Percentiles rank a stretch among this genome's conserved stretches.
Conservation (phyloP, 2,329 filamentous ascomycete species). For the Fusarium piperis region DNA sequence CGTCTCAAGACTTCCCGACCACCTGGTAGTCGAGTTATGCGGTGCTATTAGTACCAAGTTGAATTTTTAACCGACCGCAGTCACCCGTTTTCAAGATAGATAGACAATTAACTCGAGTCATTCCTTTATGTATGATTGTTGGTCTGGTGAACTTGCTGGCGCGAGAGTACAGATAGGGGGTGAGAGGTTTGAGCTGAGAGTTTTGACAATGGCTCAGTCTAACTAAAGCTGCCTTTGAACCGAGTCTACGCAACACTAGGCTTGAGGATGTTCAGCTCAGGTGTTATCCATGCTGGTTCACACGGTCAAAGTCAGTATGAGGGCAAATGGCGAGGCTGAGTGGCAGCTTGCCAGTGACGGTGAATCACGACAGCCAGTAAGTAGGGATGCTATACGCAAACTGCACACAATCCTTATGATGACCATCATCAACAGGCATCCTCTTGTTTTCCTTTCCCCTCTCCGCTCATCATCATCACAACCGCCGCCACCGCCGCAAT, state of each 20-base stretch:
- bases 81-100: conserved; percentile 39
- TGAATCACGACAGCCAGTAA: too few species aligned
- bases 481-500: too few species aligned
- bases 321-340: not conserved
- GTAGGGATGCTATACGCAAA: too few species aligned
- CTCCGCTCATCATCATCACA: too few species aligned
- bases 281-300: not conserved
- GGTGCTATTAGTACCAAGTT: conserved; percentile 29
- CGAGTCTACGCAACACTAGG: not conserved
- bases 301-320: not conserved
- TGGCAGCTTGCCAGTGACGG: too few species aligned
- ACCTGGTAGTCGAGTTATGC: conserved; percentile 10
- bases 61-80: conserved; percentile 36
- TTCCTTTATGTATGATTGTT: conserved; percentile 29
- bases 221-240: not conserved
- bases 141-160: not conserved
- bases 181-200: not conserved
- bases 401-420: too few species aligned
- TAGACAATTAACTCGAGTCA: conserved; percentile 35
- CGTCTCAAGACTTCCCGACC: conserved; percentile 12
- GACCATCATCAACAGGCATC: too few species aligned
- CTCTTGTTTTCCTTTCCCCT: too few species aligned
- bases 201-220: not conserved
- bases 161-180: not conserved
- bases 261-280: not conserved